Percentiles rank a stretch among this genome's conserved stretches.
phyloP scores from a whole-genome alignment of 192 early-diverging fungal species.

The Rhizoclosmatium globosum region DNA sequence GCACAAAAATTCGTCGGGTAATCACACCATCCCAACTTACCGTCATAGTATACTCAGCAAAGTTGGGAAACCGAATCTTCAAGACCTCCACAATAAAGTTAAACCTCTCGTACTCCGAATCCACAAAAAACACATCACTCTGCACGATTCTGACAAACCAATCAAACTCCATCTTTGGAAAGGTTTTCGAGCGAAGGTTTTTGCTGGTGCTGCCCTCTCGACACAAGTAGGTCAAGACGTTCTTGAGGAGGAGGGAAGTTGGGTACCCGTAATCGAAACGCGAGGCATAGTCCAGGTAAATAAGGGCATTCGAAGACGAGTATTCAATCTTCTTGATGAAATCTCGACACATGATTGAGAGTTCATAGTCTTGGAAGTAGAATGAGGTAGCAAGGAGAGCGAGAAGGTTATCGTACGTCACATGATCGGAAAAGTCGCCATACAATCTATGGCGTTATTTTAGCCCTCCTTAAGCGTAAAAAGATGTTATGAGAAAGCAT shows the following conservation, averaged over 20 bases:
- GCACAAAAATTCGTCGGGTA: not conserved
- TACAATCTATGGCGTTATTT: conserved; percentile 19
- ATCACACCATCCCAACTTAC: conserved; percentile 7
- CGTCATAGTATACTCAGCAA: conserved; percentile 16
- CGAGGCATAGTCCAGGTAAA: conserved; percentile 28
- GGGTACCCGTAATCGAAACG: conserved; percentile 20
- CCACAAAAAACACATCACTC: conserved; percentile 29
- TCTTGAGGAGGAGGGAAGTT: conserved; percentile 2
- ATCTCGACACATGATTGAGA: conserved; percentile 1
- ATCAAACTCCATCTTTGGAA: conserved; percentile 29
- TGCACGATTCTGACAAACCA: conserved; percentile 31
- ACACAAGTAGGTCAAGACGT: conserved; percentile 22
- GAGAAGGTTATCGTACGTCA: conserved; percentile 28
- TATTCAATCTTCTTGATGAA: conserved; percentile 24
- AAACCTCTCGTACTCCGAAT: conserved; percentile 15
- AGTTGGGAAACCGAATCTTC: conserved; percentile 30
- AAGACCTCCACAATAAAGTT: conserved; percentile 27
- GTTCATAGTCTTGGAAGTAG: conserved; percentile 18
- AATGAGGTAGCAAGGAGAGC: conserved; percentile 13
- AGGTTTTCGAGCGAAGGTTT: conserved; percentile 17
- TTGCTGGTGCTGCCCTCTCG: conserved; percentile 18
- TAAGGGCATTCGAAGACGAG: conserved; percentile 11
- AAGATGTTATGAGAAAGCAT: not conserved
- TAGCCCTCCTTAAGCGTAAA: not conserved
- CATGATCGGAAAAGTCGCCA: conserved; percentile 23